These are phyloP conservation scores for Aspergillus clavatus DNA, from an alignment of 2,329 filamentous ascomycete species.

Conservation along the genomic window DNA sequence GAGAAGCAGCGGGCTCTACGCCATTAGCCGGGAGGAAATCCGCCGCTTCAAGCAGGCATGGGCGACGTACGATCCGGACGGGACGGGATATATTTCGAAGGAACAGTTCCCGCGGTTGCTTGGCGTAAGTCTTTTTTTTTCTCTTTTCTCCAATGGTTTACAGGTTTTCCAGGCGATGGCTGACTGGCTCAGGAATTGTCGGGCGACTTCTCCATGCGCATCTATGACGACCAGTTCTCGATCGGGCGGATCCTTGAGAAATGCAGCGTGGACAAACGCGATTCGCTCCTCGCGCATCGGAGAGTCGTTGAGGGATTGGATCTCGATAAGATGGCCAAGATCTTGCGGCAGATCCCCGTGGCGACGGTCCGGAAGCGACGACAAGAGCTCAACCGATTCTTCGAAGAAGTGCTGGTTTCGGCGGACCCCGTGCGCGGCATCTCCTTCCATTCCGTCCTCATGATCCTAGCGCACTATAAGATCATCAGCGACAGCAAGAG, in stretches of 20 bases:
- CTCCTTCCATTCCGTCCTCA: slow-evolving; percentile 83
- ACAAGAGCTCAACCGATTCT: slow-evolving; percentile 86
- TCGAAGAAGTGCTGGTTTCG: slow-evolving; percentile 90
- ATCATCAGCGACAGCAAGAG: slow-evolving; percentile 98
- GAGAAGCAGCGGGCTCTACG: slow-evolving; percentile 83
- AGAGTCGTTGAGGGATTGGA: slow-evolving; percentile 57
- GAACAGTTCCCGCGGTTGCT: slow-evolving; percentile 83
- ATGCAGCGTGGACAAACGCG: slow-evolving; percentile 57
- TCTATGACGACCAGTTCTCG: slow-evolving; percentile 87
- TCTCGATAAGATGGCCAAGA: slow-evolving; percentile 66
- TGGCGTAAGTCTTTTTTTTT: slow-evolving; percentile 51
- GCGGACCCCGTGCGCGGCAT: slow-evolving; percentile 87
- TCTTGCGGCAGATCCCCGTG: slow-evolving; percentile 69
- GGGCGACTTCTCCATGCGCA: slow-evolving; percentile 93
- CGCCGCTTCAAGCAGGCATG: slow-evolving; percentile 97
- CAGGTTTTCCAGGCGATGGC: background rate
- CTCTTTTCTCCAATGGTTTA: slow-evolving; percentile 7
- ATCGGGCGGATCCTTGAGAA: slow-evolving; percentile 83
- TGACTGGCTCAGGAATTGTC: slow-evolving; percentile 62
- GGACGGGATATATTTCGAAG: slow-evolving; percentile 85
- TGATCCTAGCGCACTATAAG: slow-evolving; percentile 97
- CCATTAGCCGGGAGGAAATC: slow-evolving; percentile 88
- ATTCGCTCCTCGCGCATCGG: slow-evolving; percentile 36
- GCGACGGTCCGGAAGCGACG: slow-evolving; percentile 69
- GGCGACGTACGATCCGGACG: slow-evolving; percentile 89